These are phyloP conservation scores for Detonula confervacea DNA, from an alignment of 352 stramenopile genomes.

Conservation along the genomic window DNA sequence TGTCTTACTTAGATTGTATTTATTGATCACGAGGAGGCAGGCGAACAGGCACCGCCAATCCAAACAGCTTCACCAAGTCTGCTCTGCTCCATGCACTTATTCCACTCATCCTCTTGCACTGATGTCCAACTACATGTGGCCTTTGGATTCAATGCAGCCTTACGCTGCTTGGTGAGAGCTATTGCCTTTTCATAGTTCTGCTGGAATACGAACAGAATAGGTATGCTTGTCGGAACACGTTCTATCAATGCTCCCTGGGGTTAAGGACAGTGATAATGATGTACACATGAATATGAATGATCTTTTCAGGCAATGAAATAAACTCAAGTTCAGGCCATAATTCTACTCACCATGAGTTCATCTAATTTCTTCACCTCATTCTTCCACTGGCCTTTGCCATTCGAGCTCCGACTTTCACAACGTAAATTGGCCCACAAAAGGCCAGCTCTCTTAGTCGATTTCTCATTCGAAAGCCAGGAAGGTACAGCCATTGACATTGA, in stretches of 20 bases:
- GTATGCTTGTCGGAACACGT: slow-evolving; percentile 38
- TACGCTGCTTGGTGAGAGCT: slow-evolving; percentile 48
- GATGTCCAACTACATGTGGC: slow-evolving; percentile 58
- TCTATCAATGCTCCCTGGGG: slow-evolving; percentile 27
- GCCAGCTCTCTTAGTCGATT: slow-evolving; percentile 47
- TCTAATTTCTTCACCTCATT: slow-evolving; percentile 51
- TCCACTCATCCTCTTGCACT: slow-evolving; percentile 59
- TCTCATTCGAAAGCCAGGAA: slow-evolving; percentile 66
- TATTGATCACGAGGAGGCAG: too few species aligned
- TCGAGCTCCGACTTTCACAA: slow-evolving; percentile 22
- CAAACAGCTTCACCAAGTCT: slow-evolving; percentile 63
- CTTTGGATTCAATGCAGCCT: slow-evolving; percentile 53
- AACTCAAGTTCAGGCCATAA: too few species aligned
- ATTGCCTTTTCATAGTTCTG: slow-evolving; percentile 51
- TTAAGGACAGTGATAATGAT: slow-evolving; percentile 11
- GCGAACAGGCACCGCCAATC: slow-evolving; percentile 53
- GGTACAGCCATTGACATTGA: slow-evolving; percentile 68
- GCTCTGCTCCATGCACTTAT: slow-evolving; percentile 45
- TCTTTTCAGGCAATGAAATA: too few species aligned
- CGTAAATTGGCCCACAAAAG: slow-evolving; percentile 72
- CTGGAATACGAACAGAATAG: slow-evolving; percentile 76
- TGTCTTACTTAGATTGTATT: too few species aligned
- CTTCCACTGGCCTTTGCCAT: slow-evolving; percentile 18
- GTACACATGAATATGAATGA: too few species aligned
- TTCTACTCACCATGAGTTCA: slow-evolving; percentile 61